A percentile compares a stretch with the other conserved stretches of the same genome.
Evolutionary conservation across 164 flowering plant genomes (phyloP).

Genomic region (Nymphaea colorata): DNA sequence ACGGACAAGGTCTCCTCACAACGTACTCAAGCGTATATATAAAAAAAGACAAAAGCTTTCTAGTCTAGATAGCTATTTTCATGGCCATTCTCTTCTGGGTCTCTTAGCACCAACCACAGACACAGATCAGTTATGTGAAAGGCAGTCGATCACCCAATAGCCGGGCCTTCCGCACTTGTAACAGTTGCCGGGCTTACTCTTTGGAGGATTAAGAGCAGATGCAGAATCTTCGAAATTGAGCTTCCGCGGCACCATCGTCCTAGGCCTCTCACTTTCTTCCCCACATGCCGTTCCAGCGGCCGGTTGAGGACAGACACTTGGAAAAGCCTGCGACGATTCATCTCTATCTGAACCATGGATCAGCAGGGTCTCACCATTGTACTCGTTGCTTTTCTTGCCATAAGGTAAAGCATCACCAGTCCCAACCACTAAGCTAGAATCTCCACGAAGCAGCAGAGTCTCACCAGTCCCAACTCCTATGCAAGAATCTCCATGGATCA

Average conservation of each 20-base stretch:
- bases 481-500: neutral
- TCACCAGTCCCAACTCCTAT: too few species aligned
- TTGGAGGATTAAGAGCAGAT: neutral
- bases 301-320: neutral
- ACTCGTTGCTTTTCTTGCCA: too few species aligned
- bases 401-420: too few species aligned
- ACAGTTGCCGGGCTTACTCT: neutral
- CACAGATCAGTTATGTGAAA: neutral
- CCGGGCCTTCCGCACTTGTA: conserved; percentile 7
- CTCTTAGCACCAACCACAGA: neutral
- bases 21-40: too few species aligned
- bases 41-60: too few species aligned
- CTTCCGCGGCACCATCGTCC: neutral
- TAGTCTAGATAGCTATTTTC: too few species aligned
- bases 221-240: neutral
- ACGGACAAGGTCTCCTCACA: too few species aligned
- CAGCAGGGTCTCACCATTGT: neutral
- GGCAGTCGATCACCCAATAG: conserved; percentile 8
- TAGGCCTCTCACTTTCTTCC: neutral
- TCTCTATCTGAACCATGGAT: neutral
- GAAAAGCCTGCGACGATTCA: neutral
- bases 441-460: too few species aligned
- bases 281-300: neutral
- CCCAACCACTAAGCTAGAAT: too few species aligned
- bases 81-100: neutral